phyloP scores from a whole-genome alignment of 495 filamentous ascomycete genomes.

The Podospora pseudocomata region DNA sequence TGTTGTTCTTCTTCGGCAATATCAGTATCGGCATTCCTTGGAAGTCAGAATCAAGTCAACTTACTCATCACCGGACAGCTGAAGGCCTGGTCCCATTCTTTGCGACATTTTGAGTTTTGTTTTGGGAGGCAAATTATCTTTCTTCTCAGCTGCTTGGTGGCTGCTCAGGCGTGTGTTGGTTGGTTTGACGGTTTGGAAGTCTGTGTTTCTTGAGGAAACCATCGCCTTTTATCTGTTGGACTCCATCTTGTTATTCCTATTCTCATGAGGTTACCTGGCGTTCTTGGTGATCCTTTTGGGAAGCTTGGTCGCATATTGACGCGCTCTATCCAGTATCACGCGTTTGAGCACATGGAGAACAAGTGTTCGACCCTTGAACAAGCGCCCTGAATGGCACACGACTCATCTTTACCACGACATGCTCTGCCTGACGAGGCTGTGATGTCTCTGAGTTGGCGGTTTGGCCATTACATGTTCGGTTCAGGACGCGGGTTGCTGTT shows the following conservation, averaged over 20 bases:
- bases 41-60: neutral
- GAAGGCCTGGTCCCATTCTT: neutral
- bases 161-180: neutral
- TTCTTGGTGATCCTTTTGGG: neutral
- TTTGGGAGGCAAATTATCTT: neutral
- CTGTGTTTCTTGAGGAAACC: neutral
- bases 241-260: neutral
- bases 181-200: neutral
- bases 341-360: neutral
- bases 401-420: neutral
- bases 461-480: neutral
- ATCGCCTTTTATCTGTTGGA: neutral
- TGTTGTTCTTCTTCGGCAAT: neutral
- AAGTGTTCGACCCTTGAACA: neutral
- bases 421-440: neutral
- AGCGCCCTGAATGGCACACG: neutral
- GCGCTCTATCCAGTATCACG: neutral
- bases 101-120: slow-evolving; percentile 11
- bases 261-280: neutral
- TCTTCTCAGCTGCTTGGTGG: neutral
- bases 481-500: neutral
- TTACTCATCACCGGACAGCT: slow-evolving; percentile 25
- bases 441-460: neutral
- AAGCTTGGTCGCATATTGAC: neutral
- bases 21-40: neutral